Evolutionary conservation across 148 eudicot genomes (phyloP), one percentile per base, ranked within the genome.

Genomic region (Nepenthes mirabilis): DNA sequence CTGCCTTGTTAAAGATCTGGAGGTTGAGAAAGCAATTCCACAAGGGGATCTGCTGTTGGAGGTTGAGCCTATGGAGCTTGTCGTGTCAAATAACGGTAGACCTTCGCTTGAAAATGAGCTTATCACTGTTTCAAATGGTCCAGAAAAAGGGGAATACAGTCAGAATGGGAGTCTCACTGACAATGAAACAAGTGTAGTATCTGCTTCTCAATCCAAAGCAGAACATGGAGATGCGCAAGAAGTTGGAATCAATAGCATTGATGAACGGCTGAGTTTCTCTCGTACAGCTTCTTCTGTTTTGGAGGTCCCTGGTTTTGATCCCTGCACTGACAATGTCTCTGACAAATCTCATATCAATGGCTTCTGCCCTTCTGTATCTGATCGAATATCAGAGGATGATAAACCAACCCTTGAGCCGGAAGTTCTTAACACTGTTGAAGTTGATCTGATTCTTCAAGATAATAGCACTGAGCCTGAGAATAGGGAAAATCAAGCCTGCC

Each of bases 281-380:
- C 36, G 14, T 40, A 49, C 57, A 47, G 35, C 33, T 23, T n/a
- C 51, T 14, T 33, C 49, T 8, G 13, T 36, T 14, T 35, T 70
- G 63, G 52, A 49, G 12, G 10, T 60, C 36, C 57, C 72, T 66
- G 70, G 3, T 54, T 55, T 14, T 59, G 63, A 32, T 51, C 35
- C 57, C 43, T 54, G 45, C 8, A 40, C 11, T 72, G 61, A 68
- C 43, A 63, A 5, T 64, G 59, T 37, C 55, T 43, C 10, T 47
- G 75, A 69, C 52, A 71, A 58, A 37, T 64, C 72, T 66, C 51
- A 60, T 55, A 54, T 63, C 53, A 59, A 62, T 67, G 70, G 70
- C 56, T 12, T 55, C 37, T 43, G 43, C 64, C 64, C 63, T 62
- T 63, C 57, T 43, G 60, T 58, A 14, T 14, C 64, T 57, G 80